Conservation (phyloP, 306 rosid species). For the Sindora glabra region DNA sequence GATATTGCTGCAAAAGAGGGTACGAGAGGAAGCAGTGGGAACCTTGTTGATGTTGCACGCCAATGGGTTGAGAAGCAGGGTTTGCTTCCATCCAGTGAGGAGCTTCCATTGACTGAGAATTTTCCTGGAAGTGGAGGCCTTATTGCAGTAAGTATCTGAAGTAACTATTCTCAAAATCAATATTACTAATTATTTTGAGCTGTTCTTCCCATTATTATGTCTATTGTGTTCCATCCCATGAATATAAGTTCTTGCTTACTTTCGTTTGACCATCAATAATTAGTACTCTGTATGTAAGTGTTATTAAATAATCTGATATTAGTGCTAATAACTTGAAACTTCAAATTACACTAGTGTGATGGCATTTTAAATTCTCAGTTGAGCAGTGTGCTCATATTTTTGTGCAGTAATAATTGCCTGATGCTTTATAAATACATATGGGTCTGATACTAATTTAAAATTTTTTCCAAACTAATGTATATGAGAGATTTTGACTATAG, state of each 20-base stretch:
- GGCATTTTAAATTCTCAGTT: neutral
- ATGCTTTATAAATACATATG: neutral
- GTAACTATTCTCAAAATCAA: neutral
- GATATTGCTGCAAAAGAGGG: constrained; percentile 96
- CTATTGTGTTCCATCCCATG: no score
- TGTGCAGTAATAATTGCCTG: neutral
- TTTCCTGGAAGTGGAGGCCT: constrained; percentile 84
- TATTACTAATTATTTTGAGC: no score
- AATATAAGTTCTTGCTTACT: no score
- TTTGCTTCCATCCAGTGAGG: constrained; percentile 91
- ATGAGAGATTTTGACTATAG: no score
- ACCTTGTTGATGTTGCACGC: constrained; percentile 96
- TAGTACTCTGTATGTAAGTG: no score
- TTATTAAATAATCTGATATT: constrained; percentile 1
- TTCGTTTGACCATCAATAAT: no score
- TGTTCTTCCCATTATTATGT: no score
- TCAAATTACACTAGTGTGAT: neutral
- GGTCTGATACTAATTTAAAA: no score
- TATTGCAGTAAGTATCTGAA: constrained; percentile 56
- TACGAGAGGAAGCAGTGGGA: constrained; percentile 88
- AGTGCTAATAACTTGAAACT: neutral
- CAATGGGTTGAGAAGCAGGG: constrained; percentile 99
- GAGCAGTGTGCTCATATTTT: neutral
- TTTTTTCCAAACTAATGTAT: no score
- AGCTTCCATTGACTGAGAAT: constrained; percentile 89